Evolutionary conservation across 805 yeast genomes (phyloP).

Genomic region (Saccharomyces kudriavzevii): DNA sequence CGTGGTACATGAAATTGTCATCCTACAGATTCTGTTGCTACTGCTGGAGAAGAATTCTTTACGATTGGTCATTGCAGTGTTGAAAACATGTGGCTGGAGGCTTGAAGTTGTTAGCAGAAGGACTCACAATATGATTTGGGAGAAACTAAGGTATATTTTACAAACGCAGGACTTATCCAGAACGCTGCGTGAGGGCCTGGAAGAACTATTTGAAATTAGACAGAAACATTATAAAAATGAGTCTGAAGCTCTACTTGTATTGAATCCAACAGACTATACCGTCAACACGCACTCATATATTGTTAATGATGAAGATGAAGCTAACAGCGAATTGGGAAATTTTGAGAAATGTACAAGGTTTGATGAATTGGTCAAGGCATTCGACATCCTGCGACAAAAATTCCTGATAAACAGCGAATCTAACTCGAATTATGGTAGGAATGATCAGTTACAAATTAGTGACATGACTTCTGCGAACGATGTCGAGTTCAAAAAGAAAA

Average conservation of each 20-base stretch:
- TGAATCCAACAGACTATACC: conserved; percentile 29
- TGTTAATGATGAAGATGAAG: conserved; percentile 7
- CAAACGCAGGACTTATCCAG: conserved; percentile 44
- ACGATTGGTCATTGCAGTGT: conserved; percentile 43
- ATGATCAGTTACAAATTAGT: conserved; percentile 27
- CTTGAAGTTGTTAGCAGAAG: conserved; percentile 36
- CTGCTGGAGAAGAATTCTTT: conserved; percentile 42
- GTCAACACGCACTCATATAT: conserved; percentile 1
- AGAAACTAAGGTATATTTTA: conserved; percentile 50
- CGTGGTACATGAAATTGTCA: conserved; percentile 47
- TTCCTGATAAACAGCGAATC: neutral
- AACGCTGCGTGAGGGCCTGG: conserved; percentile 40
- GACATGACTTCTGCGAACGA: conserved; percentile 66
- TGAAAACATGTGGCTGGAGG: conserved; percentile 45
- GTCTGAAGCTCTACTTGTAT: neutral
- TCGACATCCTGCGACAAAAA: neutral
- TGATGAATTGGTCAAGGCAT: conserved; percentile 1
- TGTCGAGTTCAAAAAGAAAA: conserved; percentile 60
- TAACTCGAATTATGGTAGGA: conserved; percentile 1
- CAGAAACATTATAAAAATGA: conserved; percentile 33
- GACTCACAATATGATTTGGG: conserved; percentile 46
- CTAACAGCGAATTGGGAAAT: neutral
- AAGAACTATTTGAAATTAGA: conserved; percentile 44
- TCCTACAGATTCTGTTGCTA: conserved; percentile 44
- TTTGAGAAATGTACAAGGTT: conserved; percentile 3